Base-by-base conservation (phyloP, 495 filamentous ascomycete species). In the Rusavskia elegans region DNA sequence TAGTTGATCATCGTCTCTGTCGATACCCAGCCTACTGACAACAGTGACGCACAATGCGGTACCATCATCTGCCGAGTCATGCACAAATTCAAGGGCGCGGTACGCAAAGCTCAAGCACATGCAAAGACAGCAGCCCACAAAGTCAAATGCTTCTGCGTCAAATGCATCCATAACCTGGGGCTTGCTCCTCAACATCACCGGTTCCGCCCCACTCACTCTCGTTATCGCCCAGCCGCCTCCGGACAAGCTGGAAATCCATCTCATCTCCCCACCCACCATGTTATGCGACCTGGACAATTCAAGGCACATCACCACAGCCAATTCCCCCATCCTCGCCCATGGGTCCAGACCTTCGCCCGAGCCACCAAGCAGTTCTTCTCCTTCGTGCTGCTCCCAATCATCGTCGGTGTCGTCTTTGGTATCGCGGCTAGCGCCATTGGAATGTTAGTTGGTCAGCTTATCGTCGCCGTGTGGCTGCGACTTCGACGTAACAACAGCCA, bases 391-490 rank as follows among this genome's bases (percentile, higher is more conserved):
- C 68, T 71, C 53, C 75, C 75, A 53, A 65, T 76, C 45, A 49
- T 77, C 29, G 59, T 76, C 19, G 74, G 74, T 40, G 66, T 76
- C 39, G 54, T 72, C 27, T 72, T 72, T 42, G 74, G 74, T 40
- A 57, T 77, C 52, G 64, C 66, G 5, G 73, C 74, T 38, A 71
- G 70, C 50, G 71, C 69, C n/a, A 58, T 77, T 32, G 74, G 74
- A 45, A 77, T 76, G 73, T 57, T 76, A 36, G 65, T 75, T 17
- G 74, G 73, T 39, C 72, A 77, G 61, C 52, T 65, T 16, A 63
- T 72, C 30, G 64, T 76, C 21, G 75, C 70, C 62, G 27, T 76
- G 48, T 77, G 74, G 74, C 65, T 66, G 48, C 68, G 70, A 40
- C 67, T 66, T 59, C 67, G 69, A 17, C 52, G 67, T 64, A 41